A percentile compares a stretch with the other conserved stretches of the same genome.
Conservation (phyloP, 2,329 filamentous ascomycete species). For the Scytalidium sp. region DNA sequence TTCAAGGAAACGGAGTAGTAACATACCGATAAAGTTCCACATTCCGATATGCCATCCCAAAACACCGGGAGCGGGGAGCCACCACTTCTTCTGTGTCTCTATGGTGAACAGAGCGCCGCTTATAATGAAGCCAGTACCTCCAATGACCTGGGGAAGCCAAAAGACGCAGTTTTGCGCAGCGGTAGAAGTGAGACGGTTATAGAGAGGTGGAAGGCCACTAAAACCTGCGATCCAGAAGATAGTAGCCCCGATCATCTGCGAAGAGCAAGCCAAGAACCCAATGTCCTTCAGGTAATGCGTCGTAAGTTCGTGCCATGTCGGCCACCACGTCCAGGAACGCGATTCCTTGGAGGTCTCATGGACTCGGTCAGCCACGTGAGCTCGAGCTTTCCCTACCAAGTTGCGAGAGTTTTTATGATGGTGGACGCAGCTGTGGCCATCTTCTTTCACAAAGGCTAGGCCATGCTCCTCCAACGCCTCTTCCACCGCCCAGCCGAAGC, state of each 20-base stretch:
- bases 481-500: conserved; percentile 68
- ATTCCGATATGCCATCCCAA: conserved; percentile 66
- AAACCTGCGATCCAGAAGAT: conserved; percentile 62
- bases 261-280: conserved; percentile 58
- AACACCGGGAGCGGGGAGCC: conserved; percentile 49
- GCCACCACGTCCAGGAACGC: conserved; percentile 56
- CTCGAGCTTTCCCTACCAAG: conserved; percentile 30
- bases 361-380: conserved; percentile 7
- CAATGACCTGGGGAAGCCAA: conserved; percentile 62
- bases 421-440: conserved; percentile 31
- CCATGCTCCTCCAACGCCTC: conserved; percentile 35
- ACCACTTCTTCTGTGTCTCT: conserved; percentile 65
- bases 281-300: conserved; percentile 60
- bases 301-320: conserved; percentile 50
- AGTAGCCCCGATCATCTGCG: conserved; percentile 56
- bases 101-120: conserved; percentile 60
- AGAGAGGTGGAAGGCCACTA: conserved; percentile 55
- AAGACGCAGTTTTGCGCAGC: conserved; percentile 51
- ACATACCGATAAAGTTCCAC: conserved; percentile 62
- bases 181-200: conserved; percentile 41
- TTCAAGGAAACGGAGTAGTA: background rate
- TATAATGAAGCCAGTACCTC: conserved; percentile 59
- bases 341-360: conserved; percentile 10
- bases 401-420: conserved; percentile 37
- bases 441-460: conserved; percentile 13